phyloP scores from a whole-genome alignment of 768 basidiomycete genomes.

The Harrya chromipes region DNA sequence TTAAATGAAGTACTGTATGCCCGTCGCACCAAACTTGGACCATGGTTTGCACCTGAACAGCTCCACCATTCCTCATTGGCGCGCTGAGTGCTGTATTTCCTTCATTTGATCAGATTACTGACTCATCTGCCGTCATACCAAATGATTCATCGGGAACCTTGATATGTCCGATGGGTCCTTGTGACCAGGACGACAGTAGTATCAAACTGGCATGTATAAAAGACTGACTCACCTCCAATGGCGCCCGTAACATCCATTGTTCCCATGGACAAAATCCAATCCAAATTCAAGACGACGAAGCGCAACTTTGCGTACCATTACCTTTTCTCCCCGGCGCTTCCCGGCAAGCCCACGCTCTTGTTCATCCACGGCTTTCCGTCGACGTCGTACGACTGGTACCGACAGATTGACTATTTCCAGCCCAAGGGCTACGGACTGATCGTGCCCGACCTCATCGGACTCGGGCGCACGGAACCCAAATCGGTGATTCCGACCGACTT shows the following conservation, averaged over 20 bases:
- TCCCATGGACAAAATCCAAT: slow-evolving; percentile 25
- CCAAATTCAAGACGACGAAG: slow-evolving; percentile 34
- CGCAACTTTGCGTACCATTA: slow-evolving; percentile 38
- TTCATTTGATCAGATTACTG: background rate
- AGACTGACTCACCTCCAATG: background rate
- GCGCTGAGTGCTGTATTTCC: background rate
- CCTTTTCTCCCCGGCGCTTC: slow-evolving; percentile 24
- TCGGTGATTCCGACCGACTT: slow-evolving; percentile 31
- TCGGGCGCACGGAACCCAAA: slow-evolving; percentile 42
- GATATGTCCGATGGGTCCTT: too few relatives aligned
- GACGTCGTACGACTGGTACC: slow-evolving; percentile 41
- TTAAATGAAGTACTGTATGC: too few relatives aligned
- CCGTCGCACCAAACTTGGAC: too few relatives aligned
- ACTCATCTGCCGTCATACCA: background rate
- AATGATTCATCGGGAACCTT: too few relatives aligned
- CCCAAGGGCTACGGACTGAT: slow-evolving; percentile 42
- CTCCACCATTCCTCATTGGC: too few relatives aligned
- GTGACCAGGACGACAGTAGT: background rate
- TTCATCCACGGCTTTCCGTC: slow-evolving; percentile 47
- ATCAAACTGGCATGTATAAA: slow-evolving; percentile 16
- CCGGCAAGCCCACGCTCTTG: slow-evolving; percentile 37
- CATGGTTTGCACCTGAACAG: too few relatives aligned
- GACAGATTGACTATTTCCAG: slow-evolving; percentile 38
- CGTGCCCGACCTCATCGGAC: slow-evolving; percentile 48
- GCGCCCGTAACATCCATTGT: background rate